Conservation (phyloP, 2,329 filamentous ascomycete genomes). For the Ciborinia camelliae region DNA sequence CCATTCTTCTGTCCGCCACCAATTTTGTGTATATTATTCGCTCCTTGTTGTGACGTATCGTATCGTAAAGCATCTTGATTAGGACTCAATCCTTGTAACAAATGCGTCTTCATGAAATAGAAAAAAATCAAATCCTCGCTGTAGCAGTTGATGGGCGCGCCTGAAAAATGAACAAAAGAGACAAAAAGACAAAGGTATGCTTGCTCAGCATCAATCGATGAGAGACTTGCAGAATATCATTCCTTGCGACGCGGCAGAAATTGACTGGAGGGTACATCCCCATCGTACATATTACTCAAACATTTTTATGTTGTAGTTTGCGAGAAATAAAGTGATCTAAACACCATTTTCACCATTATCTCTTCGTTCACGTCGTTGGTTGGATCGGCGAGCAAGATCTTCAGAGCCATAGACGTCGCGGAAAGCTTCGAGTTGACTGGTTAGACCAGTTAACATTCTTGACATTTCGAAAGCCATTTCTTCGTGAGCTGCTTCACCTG, state of each 20-base stretch:
- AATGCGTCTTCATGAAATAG: background rate
- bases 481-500: conserved; percentile 28
- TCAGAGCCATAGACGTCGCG: conserved; percentile 29
- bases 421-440: conserved; percentile 31
- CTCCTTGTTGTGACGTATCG: background rate
- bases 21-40: background rate
- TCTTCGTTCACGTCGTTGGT: conserved; percentile 13
- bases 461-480: conserved; percentile 34
- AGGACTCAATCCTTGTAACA: background rate
- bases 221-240: background rate
- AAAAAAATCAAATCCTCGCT: background rate
- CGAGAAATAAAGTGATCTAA: background rate
- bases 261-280: background rate
- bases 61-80: background rate
- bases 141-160: background rate
- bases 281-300: conserved; percentile 1
- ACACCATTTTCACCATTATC: conserved; percentile 15
- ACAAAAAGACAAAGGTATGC: background rate
- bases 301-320: background rate
- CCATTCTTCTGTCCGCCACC: background rate
- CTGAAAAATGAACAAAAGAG: background rate
- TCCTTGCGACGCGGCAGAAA: background rate
- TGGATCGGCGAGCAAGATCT: conserved; percentile 18
- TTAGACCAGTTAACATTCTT: conserved; percentile 28
- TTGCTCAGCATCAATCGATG: background rate